phyloP scores from a whole-genome alignment of 2,329 filamentous ascomycete genomes.

The Aspergillus arachidicola region DNA sequence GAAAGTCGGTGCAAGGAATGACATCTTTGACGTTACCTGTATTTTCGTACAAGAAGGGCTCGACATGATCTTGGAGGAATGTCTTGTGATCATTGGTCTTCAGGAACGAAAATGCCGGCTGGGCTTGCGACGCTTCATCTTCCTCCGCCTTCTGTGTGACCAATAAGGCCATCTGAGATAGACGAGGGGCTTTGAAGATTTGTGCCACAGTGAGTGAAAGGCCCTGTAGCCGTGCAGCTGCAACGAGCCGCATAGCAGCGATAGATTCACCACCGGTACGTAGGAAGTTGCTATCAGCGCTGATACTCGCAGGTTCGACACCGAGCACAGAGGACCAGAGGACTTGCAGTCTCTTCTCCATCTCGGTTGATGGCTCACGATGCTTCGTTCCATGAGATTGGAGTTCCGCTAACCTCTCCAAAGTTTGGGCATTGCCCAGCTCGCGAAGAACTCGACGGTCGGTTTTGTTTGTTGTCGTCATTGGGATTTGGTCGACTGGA shows the following conservation, averaged over 20 bases:
- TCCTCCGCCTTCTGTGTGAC: background rate
- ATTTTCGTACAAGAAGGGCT: background rate
- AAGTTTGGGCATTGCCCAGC: background rate
- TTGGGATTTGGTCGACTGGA: background rate
- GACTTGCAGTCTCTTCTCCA: background rate
- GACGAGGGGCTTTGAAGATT: background rate
- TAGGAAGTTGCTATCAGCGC: background rate
- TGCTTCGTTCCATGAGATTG: background rate
- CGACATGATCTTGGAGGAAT: background rate
- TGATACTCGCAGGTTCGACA: background rate
- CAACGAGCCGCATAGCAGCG: background rate
- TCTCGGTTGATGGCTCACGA: background rate
- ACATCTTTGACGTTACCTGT: background rate
- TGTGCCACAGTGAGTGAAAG: background rate
- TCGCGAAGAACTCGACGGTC: background rate
- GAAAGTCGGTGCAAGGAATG: background rate
- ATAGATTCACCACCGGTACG: background rate
- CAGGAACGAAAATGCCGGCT: background rate
- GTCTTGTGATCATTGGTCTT: background rate
- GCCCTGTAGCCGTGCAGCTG: background rate
- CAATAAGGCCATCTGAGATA: background rate
- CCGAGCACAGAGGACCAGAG: background rate
- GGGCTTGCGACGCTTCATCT: background rate
- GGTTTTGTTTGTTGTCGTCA: background rate
- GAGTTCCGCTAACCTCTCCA: background rate